phyloP scores from a whole-genome alignment of 2,329 filamentous ascomycete species.

The Talaromyces islandicus region DNA sequence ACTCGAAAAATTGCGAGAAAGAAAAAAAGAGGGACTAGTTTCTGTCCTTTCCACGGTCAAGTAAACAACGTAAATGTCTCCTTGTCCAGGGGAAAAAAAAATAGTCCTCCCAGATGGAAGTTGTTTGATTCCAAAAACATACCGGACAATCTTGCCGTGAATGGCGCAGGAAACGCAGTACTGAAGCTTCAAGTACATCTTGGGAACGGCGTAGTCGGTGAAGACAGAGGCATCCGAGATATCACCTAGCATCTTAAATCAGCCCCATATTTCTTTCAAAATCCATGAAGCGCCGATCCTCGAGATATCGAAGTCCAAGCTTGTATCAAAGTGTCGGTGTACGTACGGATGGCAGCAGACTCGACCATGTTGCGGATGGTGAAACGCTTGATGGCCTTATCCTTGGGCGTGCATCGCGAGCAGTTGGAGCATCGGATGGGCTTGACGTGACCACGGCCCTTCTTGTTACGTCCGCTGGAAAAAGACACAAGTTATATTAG shows the following conservation, averaged over 20 bases:
- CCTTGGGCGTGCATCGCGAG: conserved; percentile 92
- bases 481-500: neutral
- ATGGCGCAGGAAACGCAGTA: conserved; percentile 99
- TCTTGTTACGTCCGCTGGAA: conserved; percentile 94
- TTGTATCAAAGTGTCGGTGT: conserved; percentile 13
- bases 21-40: neutral
- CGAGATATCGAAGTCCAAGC: neutral
- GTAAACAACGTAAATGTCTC: neutral
- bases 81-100: neutral
- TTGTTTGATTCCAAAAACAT: conserved; percentile 41
- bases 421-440: conserved; percentile 91
- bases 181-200: conserved; percentile 99
- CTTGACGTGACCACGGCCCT: conserved; percentile 99
- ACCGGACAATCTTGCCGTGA: conserved; percentile 99
- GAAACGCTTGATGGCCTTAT: conserved; percentile 99
- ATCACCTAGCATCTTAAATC: conserved; percentile 64
- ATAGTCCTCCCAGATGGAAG: neutral
- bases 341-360: conserved; percentile 98
- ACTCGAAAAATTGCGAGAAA: neutral
- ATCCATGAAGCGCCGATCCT: neutral
- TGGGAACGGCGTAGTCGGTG: conserved; percentile 97
- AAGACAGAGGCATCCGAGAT: conserved; percentile 99
- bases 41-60: neutral
- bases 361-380: conserved; percentile 99
- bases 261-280: conserved; percentile 4